These are phyloP conservation scores for Tricharina praecox DNA, from an alignment of 495 filamentous ascomycete genomes.

Conservation along the genomic window DNA sequence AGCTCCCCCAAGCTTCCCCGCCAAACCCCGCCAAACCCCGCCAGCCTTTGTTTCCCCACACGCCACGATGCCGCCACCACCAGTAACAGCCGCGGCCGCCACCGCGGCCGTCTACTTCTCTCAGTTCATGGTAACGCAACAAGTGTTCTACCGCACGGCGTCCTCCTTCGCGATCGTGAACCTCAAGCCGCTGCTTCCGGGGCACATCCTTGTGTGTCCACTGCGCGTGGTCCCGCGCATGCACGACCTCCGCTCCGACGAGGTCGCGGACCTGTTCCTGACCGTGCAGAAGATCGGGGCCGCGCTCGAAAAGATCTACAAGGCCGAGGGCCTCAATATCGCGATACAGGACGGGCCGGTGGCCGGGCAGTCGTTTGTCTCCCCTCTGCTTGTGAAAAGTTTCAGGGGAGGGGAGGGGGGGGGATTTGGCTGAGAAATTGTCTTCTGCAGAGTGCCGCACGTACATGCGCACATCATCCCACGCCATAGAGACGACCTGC, in stretches of 20 bases:
- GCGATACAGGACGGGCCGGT: slow-evolving; percentile 80
- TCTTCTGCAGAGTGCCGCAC: slow-evolving; percentile 64
- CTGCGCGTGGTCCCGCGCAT: slow-evolving; percentile 49
- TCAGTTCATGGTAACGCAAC: slow-evolving; percentile 45
- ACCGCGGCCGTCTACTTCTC: slow-evolving; percentile 49
- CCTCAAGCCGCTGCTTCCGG: slow-evolving; percentile 83
- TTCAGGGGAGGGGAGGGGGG: neutral
- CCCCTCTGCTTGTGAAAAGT: no score
- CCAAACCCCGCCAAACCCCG: no score
- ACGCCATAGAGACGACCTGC: slow-evolving; percentile 37
- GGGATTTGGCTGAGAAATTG: neutral
- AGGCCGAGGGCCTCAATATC: slow-evolving; percentile 59
- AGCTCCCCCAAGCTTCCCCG: no score
- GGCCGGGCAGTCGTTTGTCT: slow-evolving; percentile 52
- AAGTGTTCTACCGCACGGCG: slow-evolving; percentile 69
- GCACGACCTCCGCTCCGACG: slow-evolving; percentile 51
- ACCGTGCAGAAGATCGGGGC: slow-evolving; percentile 55
- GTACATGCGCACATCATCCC: slow-evolving; percentile 92
- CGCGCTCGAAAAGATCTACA: slow-evolving; percentile 24
- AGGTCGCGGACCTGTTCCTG: slow-evolving; percentile 69
- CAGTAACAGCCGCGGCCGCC: no score
- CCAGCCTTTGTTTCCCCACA: no score
- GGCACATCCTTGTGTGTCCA: slow-evolving; percentile 74
- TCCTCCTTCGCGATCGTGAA: slow-evolving; percentile 77
- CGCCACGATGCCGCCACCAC: no score